phyloP scores from a whole-genome alignment of 495 filamentous ascomycete genomes.

The Amorphotheca resinae region DNA sequence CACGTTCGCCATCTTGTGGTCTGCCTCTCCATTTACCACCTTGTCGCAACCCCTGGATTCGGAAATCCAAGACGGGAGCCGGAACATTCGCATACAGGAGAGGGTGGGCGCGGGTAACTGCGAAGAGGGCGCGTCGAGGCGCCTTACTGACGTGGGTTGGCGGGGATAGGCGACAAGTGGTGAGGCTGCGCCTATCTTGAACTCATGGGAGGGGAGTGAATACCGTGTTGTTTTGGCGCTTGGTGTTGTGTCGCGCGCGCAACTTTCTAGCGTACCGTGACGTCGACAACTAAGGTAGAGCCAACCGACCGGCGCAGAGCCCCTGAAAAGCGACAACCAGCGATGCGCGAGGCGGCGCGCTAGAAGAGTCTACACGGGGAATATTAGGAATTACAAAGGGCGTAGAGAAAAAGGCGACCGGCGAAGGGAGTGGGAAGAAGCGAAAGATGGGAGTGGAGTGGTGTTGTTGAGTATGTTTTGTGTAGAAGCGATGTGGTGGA shows the following conservation, averaged over 20 bases:
- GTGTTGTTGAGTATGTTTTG: neutral
- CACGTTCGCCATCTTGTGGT: slow-evolving; percentile 16
- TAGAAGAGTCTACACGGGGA: slow-evolving; percentile 12
- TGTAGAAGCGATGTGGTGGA: neutral
- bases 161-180: slow-evolving; percentile 2
- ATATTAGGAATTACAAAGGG: slow-evolving; percentile 14
- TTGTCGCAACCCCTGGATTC: slow-evolving; percentile 40
- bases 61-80: slow-evolving; percentile 41
- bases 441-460: slow-evolving; percentile 11
- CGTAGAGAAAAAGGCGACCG: slow-evolving; percentile 14
- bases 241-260: too few relatives aligned
- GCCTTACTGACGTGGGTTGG: slow-evolving; percentile 1
- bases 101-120: neutral
- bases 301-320: neutral
- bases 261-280: slow-evolving; percentile 6
- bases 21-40: slow-evolving; percentile 27
- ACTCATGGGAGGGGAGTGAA: slow-evolving; percentile 4
- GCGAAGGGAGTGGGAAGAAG: slow-evolving; percentile 20
- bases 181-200: slow-evolving; percentile 1
- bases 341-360: slow-evolving; percentile 10
- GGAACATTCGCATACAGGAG: slow-evolving; percentile 38
- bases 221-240: neutral
- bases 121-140: slow-evolving; percentile 2
- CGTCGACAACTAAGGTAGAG: slow-evolving; percentile 9
- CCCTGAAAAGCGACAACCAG: slow-evolving; percentile 10